Evolutionary conservation across 169 alveolate species (phyloP), one percentile per base, ranked within the genome.

Genomic region (Plasmodium berghei): DNA sequence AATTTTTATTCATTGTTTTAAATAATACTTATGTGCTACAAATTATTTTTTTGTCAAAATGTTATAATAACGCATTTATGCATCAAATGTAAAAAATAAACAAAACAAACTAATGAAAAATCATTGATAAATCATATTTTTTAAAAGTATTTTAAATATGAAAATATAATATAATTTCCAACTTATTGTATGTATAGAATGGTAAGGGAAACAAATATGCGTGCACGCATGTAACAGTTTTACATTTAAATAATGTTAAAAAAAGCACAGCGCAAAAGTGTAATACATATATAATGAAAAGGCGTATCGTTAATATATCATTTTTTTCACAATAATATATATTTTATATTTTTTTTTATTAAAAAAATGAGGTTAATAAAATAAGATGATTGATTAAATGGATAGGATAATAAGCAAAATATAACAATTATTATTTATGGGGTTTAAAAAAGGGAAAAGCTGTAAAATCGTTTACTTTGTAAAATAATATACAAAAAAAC

Each of bases 1-100:
- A 16, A 67, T 3, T 71, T 0, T 71, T 14, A 49, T 52, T 71
- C 52, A 26, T 71, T 71, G 48, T 71, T 71, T 71, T 70, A 42
- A 70, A 70, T 28, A 42, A 48, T 22, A 70, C 80, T 16, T 46
- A 22, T 22, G 10, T 18, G 48, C 40, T 12, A 45, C 63, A 70
- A 42, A 20, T 70, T 24, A n/a, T 71, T 71, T 71, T 71, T 71
- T 56, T 52, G 58, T 49, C 24, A 71, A 34, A 26, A 58, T 71
- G 40, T 24, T 52, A 49, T 24, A 10, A 18, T 71, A 59, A 26
- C 20, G 42, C 52, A 49, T 9, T 40, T 26, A 72, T 59, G 28
- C 26, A 49, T n/a, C 24, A 48, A 26, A 72, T 52, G n/a, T 18
- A 71, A 26, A 71, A 72, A 72, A 54, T 49, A 72, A 72, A 54